Percentiles rank a stretch among this genome's conserved stretches.
Conservation (phyloP, 257 asterid species). For the Fraxinus americana region DNA sequence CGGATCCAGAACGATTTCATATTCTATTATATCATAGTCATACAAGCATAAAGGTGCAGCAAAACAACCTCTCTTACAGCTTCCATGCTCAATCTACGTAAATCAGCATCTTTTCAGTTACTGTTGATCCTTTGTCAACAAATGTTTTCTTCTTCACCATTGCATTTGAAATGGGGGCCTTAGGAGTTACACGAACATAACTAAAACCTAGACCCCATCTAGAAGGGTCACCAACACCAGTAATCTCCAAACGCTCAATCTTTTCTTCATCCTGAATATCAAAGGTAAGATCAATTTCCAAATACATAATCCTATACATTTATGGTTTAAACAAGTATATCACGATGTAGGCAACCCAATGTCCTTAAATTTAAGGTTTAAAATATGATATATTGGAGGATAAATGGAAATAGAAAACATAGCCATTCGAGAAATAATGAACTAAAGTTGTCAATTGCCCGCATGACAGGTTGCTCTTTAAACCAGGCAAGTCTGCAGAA, state of each 20-base stretch:
- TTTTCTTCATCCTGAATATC: constrained; percentile 80
- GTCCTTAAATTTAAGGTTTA: not conserved
- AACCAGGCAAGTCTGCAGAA: too few relatives aligned
- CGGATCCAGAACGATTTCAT: not conserved
- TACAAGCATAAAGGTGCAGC: constrained; percentile 10
- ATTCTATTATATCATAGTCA: not conserved
- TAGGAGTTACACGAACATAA: constrained; percentile 84
- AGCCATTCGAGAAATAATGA: too few relatives aligned
- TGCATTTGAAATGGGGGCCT: constrained; percentile 84
- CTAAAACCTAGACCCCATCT: constrained; percentile 99
- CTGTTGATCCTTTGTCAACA: constrained; percentile 88
- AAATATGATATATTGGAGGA: not conserved
- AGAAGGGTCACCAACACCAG: constrained; percentile 99
- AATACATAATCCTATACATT: constrained; percentile 1
- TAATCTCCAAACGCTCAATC: constrained; percentile 93
- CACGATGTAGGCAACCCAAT: not conserved
- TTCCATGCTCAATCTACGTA: constrained; percentile 99
- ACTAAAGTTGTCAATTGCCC: too few relatives aligned
- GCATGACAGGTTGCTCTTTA: too few relatives aligned
- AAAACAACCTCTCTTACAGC: constrained; percentile 83
- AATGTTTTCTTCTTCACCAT: constrained; percentile 75
- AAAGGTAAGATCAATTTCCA: constrained; percentile 26
- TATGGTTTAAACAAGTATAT: not conserved
- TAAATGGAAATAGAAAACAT: too few relatives aligned
- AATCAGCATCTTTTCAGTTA: constrained; percentile 98